Conservation (phyloP, 371 early-diverging fungal species). For the Fennellomyces sp. region DNA sequence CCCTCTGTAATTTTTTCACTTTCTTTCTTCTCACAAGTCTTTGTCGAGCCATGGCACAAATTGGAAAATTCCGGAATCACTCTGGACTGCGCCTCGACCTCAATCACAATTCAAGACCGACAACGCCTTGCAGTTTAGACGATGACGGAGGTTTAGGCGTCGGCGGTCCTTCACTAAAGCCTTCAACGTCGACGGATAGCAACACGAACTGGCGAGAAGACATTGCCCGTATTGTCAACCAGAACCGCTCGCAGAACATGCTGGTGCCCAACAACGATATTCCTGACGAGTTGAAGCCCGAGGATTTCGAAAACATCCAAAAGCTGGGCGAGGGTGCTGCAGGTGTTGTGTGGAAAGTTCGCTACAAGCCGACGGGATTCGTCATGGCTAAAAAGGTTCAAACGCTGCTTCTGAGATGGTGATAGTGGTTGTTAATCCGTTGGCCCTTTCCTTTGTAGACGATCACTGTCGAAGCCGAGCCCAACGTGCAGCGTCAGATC, state of each 20-base stretch:
- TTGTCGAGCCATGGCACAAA: constrained; percentile 23
- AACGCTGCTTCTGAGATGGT: too few species aligned
- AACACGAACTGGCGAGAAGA: constrained; percentile 34
- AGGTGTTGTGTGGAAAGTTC: constrained; percentile 90
- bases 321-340: constrained; percentile 94
- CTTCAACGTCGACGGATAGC: constrained; percentile 16
- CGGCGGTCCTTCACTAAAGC: constrained; percentile 12
- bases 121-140: constrained; percentile 21
- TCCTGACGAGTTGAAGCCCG: constrained; percentile 39
- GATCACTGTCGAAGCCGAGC: constrained; percentile 68
- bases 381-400: constrained; percentile 93
- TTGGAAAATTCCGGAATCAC: constrained; percentile 31
- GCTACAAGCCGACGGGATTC: constrained; percentile 71
- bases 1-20: background rate
- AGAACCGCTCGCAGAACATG: constrained; percentile 20
- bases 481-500: constrained; percentile 78
- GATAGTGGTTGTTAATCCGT: background rate
- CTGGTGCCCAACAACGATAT: constrained; percentile 20
- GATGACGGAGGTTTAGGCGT: constrained; percentile 16
- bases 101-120: constrained; percentile 26
- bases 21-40: background rate
- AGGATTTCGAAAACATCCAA: constrained; percentile 61
- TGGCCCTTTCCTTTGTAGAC: constrained; percentile 34
- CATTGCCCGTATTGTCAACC: constrained; percentile 35
- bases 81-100: constrained; percentile 36